Percentiles rank a stretch among this genome's conserved stretches.
Conservation (phyloP, 495 filamentous ascomycete genomes). For the Annulohypoxylon bovei region DNA sequence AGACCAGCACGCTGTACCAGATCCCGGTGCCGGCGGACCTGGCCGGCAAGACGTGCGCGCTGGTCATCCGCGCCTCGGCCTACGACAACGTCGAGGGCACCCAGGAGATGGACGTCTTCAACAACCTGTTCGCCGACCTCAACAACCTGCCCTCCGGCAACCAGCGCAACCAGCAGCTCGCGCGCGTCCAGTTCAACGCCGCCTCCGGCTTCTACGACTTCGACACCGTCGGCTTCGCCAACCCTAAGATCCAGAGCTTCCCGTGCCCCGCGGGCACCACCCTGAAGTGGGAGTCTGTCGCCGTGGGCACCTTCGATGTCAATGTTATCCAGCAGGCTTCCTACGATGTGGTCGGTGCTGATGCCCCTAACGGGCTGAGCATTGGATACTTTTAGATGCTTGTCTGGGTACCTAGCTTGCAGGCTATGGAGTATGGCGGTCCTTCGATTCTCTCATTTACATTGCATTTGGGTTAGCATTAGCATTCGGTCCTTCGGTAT, state of each 20-base stretch:
- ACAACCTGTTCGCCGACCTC: constrained; percentile 38
- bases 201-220: constrained; percentile 34
- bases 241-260: constrained; percentile 33
- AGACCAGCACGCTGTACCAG: constrained; percentile 44
- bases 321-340: constrained; percentile 40
- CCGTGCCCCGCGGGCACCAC: constrained; percentile 35
- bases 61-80: constrained; percentile 31
- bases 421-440: background rate
- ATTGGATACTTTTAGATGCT: constrained; percentile 9
- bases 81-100: constrained; percentile 28
- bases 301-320: constrained; percentile 33
- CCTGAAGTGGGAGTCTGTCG: constrained; percentile 39
- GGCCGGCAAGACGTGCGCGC: constrained; percentile 36
- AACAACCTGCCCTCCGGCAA: constrained; percentile 26
- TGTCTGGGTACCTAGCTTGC: background rate
- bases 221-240: constrained; percentile 27
- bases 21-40: constrained; percentile 38
- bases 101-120: constrained; percentile 35
- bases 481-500: constrained; percentile 14
- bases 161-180: constrained; percentile 35
- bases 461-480: constrained; percentile 14
- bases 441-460: background rate
- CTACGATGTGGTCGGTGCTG: constrained; percentile 12
- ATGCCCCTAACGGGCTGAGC: constrained; percentile 39
- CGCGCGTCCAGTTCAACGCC: constrained; percentile 30